Percentiles rank a stretch among this genome's conserved stretches.
Evolutionary conservation across 352 stramenopile genomes (phyloP).

Genomic region (Pythium folliculosum): DNA sequence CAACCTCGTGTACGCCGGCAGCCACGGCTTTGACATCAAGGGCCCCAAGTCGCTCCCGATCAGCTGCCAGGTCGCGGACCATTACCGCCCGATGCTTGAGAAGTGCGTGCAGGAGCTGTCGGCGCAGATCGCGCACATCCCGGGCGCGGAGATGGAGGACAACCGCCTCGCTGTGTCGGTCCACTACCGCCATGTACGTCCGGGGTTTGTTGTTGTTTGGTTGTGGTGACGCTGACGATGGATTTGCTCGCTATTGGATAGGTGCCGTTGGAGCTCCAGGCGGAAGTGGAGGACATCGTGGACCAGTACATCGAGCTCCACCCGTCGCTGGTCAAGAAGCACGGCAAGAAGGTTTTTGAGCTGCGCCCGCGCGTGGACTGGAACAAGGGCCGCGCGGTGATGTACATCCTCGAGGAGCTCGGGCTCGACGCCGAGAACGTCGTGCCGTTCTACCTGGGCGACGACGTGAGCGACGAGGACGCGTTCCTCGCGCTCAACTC

Average conservation of each 20-base stretch:
- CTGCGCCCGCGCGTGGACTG: constrained; percentile 75
- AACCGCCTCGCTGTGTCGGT: constrained; percentile 77
- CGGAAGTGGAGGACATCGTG: constrained; percentile 87
- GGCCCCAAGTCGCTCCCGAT: constrained; percentile 56
- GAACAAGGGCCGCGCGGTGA: constrained; percentile 80
- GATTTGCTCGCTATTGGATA: background rate
- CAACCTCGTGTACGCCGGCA: constrained; percentile 79
- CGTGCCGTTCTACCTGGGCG: constrained; percentile 81
- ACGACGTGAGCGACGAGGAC: constrained; percentile 83
- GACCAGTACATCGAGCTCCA: constrained; percentile 63
- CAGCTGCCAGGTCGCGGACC: constrained; percentile 56
- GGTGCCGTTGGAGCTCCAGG: constrained; percentile 32
- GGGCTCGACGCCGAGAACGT: constrained; percentile 63
- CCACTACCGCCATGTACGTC: constrained; percentile 72
- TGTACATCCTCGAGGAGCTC: constrained; percentile 71
- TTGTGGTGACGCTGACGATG: background rate
- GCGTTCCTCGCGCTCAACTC: constrained; percentile 60
- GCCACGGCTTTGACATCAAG: constrained; percentile 83
- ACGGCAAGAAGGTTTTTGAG: constrained; percentile 83
- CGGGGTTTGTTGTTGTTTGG: background rate
- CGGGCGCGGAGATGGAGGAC: constrained; percentile 71
- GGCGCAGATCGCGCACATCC: constrained; percentile 42
- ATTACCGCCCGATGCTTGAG: constrained; percentile 53
- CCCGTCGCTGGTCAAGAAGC: constrained; percentile 57
- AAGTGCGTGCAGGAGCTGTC: constrained; percentile 40